These are phyloP conservation scores for Suhomyces canberraensis DNA, from an alignment of 805 yeast species.

Conservation along the genomic window DNA sequence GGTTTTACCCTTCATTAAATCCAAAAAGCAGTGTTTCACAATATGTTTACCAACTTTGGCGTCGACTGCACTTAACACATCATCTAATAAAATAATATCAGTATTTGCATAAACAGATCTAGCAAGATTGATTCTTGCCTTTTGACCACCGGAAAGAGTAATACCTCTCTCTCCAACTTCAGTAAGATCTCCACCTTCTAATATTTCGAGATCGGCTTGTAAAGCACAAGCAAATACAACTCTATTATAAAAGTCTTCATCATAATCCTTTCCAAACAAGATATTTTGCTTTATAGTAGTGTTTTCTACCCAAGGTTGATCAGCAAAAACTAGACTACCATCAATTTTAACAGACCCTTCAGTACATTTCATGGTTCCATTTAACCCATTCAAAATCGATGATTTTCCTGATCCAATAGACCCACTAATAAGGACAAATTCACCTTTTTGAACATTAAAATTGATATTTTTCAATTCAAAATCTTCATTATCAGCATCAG, in stretches of 20 bases:
- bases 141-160: slow-evolving; percentile 39
- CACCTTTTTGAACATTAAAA: slow-evolving; percentile 27
- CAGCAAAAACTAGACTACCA: slow-evolving; percentile 29
- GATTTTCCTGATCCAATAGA: slow-evolving; percentile 37
- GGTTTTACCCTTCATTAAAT: slow-evolving; percentile 23
- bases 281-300: slow-evolving; percentile 33
- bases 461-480: slow-evolving; percentile 21
- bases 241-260: slow-evolving; percentile 21
- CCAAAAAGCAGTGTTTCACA: slow-evolving; percentile 29
- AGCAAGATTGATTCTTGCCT: slow-evolving; percentile 63
- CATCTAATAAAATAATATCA: neutral
- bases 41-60: slow-evolving; percentile 38
- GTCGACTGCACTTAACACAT: slow-evolving; percentile 26
- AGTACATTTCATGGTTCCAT: slow-evolving; percentile 33
- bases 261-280: slow-evolving; percentile 24
- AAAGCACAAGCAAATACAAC: slow-evolving; percentile 35
- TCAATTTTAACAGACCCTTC: slow-evolving; percentile 21
- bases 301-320: slow-evolving; percentile 38
- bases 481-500: slow-evolving; percentile 1
- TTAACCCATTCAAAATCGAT: slow-evolving; percentile 33
- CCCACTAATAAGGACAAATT: slow-evolving; percentile 36
- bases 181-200: slow-evolving; percentile 41
- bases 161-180: slow-evolving; percentile 39
- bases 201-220: slow-evolving; percentile 26
- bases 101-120: slow-evolving; percentile 58